Conservation (phyloP, 2,329 filamentous ascomycete genomes). For the Torrubiellomyces zombiae region DNA sequence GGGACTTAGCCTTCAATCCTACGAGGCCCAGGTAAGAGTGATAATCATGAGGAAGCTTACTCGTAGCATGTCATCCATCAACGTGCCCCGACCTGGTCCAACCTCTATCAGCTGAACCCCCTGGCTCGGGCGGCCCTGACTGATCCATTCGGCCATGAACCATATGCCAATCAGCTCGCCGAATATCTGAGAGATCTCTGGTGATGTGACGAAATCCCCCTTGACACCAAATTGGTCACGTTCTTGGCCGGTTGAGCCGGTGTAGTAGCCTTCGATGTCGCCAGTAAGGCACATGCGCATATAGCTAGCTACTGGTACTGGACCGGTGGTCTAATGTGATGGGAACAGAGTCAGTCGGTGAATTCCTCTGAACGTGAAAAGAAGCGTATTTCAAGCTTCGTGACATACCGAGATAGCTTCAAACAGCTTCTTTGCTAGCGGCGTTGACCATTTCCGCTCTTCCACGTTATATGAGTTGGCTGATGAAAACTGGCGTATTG, state of each 20-base stretch:
- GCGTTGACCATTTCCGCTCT: conserved; percentile 71
- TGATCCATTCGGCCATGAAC: conserved; percentile 94
- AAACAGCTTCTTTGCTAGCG: conserved; percentile 70
- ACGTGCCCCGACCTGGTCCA: conserved; percentile 79
- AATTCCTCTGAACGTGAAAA: no score
- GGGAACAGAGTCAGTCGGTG: neutral
- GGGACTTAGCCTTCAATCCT: conserved; percentile 1
- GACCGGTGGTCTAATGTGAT: conserved; percentile 71
- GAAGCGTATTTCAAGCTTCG: no score
- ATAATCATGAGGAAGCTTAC: conserved; percentile 32
- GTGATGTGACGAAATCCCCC: conserved; percentile 92
- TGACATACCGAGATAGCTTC: conserved; percentile 63
- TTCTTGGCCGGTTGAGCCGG: conserved; percentile 47
- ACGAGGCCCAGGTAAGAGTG: no score
- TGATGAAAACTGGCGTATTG: no score
- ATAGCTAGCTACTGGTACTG: conserved; percentile 79
- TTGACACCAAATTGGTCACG: conserved; percentile 82
- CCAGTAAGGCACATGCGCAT: conserved; percentile 98
- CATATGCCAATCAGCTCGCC: conserved; percentile 88
- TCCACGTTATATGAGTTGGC: conserved; percentile 6
- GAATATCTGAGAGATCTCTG: conserved; percentile 94
- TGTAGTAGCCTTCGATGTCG: conserved; percentile 87
- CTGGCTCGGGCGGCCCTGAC: conserved; percentile 56
- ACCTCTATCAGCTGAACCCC: conserved; percentile 86
- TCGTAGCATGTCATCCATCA: conserved; percentile 92